A percentile compares a stretch with the other conserved stretches of the same genome.
Evolutionary conservation across 345 rosid genomes (phyloP).

Genomic region (Boechera divaricarpa): DNA sequence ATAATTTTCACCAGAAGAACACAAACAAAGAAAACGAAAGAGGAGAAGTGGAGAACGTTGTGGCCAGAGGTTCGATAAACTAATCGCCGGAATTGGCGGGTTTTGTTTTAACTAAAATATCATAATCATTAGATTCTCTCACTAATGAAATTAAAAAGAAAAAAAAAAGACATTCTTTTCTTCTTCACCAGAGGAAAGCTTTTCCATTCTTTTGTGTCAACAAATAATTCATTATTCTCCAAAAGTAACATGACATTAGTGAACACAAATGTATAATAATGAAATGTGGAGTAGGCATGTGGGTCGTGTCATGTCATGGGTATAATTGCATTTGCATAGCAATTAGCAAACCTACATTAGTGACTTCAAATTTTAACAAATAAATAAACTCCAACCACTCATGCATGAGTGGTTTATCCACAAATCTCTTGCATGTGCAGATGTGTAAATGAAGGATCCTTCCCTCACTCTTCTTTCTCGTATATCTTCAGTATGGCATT

Average conservation of each 20-base stretch:
- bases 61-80: conserved; percentile 30
- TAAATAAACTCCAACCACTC: neutral
- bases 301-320: conserved; percentile 42
- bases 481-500: too few species aligned
- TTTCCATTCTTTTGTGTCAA: too few species aligned
- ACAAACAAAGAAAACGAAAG: neutral
- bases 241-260: conserved; percentile 34
- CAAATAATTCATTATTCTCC: neutral
- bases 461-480: neutral
- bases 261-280: conserved; percentile 8
- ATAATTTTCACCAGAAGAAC: neutral
- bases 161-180: conserved; percentile 24
- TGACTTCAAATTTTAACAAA: neutral
- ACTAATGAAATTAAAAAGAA: neutral
- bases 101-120: conserved; percentile 31
- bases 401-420: conserved; percentile 25
- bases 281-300: conserved; percentile 37
- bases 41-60: conserved; percentile 18
- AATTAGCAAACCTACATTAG: neutral
- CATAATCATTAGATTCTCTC: conserved; percentile 18
- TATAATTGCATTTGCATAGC: conserved; percentile 33
- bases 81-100: conserved; percentile 36
- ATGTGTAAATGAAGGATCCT: conserved; percentile 1
- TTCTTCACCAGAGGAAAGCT: too few species aligned
- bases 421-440: neutral